Evolutionary conservation across 2,329 filamentous ascomycete genomes (phyloP), one percentile per base, ranked within the genome.

Genomic region (Paradendryphiella salina): DNA sequence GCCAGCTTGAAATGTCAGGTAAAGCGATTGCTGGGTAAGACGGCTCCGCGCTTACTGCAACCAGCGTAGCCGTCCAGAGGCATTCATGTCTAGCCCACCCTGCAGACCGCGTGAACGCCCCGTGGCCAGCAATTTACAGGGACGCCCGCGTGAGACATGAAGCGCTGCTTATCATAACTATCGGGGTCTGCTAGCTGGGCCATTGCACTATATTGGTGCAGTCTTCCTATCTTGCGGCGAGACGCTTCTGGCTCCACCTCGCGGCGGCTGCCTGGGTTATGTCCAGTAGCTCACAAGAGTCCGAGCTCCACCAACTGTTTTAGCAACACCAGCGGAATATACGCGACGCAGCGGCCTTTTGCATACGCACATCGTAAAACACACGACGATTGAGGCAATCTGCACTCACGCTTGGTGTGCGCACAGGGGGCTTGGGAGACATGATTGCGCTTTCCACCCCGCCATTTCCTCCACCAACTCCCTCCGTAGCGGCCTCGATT

Each of bases 401-500:
- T 42, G 29, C 50, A n/a, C 23, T 10, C 23, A 21, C 28, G 34
- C 53, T 53, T 35, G 20, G 53, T 58, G 58, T 50, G 37, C 36
- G 41, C 40, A 43, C 38, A 23, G 17, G 43, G 26, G 14, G 39
- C 46, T 43, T 52, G 51, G 57, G 60, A 69, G 66, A 69, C 55
- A 70, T 69, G 66, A 67, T 45, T 62, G 54, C 57, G 50, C 54
- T 40, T 54, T 50, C 53, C 48, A 38, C 53, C 50, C 59, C 54
- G 45, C 60, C 52, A 57, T 57, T 44, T 23, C 54, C 60, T 50
- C 57, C 64, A 50, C 39, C 39, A 45, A 46, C 39, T 53, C 50
- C 56, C 64, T 54, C 65, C 57, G 57, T 62, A 61, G 65, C 54
- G 63, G 63, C 57, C 58, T 57, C 50, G 59, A 54, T 36, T 68